Evolutionary conservation across 1,139 yeast species (phyloP), one percentile per base, ranked within the genome.

Genomic region (Taphrina wiesneri): DNA sequence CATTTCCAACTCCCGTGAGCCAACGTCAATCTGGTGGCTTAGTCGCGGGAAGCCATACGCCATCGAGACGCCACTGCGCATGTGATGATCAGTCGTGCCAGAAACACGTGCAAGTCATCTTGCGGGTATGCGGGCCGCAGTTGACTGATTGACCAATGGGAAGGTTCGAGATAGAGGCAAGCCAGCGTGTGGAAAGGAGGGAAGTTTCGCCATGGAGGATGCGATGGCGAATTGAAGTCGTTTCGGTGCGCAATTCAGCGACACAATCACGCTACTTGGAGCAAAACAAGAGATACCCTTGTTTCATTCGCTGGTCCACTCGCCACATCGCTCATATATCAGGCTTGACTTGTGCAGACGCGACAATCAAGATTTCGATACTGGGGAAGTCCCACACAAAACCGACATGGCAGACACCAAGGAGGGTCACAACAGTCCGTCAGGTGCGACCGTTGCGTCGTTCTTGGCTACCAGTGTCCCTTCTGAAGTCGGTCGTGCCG

Each of bases 381-480:
- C 45, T 39, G 45, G 45, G 45, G 45, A 39, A 15, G 7, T 11
- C n/a, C 5, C 11, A 7, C 11, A n/a, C 25, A 28, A 19, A 9
- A 21, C 3, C 28, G 49, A 45, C n/a, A 45, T 45, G 49, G 28
- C 49, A 21, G 49, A 45, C n/a, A 2, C 49, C 11, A 21, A 3
- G 11, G 36, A 49, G 23, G 54, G 39, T 28, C 39, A 30, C n/a
- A 49, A 13, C 5, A 19, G 15, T 11, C 36, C 30, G 19, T 32
- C 56, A n/a, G 26, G 56, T n/a, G 56, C 56, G 3, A 11, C 59
- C 7, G 46, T 54, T 11, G 59, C 59, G 19, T 54, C 59, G 25
- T 60, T 60, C 51, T 51, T 60, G 17, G 64, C 64, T 32, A n/a
- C 26, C 43, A 53, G 57, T 41, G 64, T 36, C 5, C 64, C 64